Evolutionary conservation across 2,329 filamentous ascomycete species (phyloP).

Genomic region (Trichoderma sp.): DNA sequence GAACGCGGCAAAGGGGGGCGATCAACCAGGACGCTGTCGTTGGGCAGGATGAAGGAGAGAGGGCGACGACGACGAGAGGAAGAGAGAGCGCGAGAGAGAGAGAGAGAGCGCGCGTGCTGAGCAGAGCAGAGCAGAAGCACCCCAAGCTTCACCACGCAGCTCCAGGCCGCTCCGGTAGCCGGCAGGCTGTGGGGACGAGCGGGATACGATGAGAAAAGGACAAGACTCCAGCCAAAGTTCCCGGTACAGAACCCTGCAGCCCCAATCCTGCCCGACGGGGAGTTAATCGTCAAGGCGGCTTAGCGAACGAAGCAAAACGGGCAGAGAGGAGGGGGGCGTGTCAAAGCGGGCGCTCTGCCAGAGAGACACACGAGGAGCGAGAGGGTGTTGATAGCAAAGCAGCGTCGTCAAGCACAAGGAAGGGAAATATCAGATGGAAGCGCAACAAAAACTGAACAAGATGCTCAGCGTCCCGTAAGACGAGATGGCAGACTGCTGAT

Average conservation of each 20-base stretch:
- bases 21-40: conserved; percentile 24
- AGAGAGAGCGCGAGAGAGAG: background rate
- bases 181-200: conserved; percentile 24
- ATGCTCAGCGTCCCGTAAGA: conserved; percentile 12
- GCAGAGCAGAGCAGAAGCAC: background rate
- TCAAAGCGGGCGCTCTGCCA: background rate
- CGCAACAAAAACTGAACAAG: background rate
- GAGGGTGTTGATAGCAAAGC: conserved; percentile 14
- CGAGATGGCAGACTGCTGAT: background rate
- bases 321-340: conserved; percentile 8
- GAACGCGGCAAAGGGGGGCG: conserved; percentile 25
- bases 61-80: background rate
- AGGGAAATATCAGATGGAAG: background rate
- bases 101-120: background rate
- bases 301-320: conserved; percentile 19
- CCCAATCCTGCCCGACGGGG: conserved; percentile 22
- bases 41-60: conserved; percentile 26
- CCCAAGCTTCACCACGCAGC: conserved; percentile 16
- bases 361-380: background rate
- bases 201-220: conserved; percentile 13
- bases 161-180: conserved; percentile 19
- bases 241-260: conserved; percentile 23
- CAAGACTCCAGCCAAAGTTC: conserved; percentile 11
- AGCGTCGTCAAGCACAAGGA: background rate
- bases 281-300: background rate